Evolutionary conservation across 1,284 basidiomycete genomes (phyloP).

Genomic region (Rhizopogon parksii): DNA sequence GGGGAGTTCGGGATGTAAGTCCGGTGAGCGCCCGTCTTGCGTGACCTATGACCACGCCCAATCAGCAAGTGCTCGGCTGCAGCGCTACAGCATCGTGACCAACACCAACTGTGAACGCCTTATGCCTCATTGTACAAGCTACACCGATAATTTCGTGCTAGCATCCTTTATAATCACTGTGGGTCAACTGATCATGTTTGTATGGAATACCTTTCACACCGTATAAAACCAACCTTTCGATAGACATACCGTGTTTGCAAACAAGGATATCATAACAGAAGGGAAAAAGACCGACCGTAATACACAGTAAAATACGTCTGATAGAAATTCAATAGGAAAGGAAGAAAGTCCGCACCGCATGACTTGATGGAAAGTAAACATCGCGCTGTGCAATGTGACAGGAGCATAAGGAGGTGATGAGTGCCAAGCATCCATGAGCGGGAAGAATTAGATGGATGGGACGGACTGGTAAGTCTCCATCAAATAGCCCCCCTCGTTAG

Average conservation of each 20-base stretch:
- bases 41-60: not conserved
- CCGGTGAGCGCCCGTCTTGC: no score
- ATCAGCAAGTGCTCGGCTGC: not conserved
- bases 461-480: conserved; percentile 13
- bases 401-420: conserved; percentile 6
- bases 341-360: conserved; percentile 9
- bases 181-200: not conserved
- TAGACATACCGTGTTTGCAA: conserved; percentile 2
- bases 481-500: not conserved
- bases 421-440: conserved; percentile 4
- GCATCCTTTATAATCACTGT: not conserved
- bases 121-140: not conserved
- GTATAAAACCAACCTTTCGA: conserved; percentile 1
- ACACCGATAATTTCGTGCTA: not conserved
- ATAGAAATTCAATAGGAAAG: conserved; percentile 6
- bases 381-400: conserved; percentile 5
- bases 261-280: conserved; percentile 3
- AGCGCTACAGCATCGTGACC: not conserved
- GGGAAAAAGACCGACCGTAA: conserved; percentile 11
- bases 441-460: conserved; percentile 11
- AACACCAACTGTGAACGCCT: not conserved
- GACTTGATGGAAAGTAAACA: conserved; percentile 2
- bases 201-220: not conserved
- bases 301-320: conserved; percentile 11
- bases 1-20: no score